Conservation (phyloP, 768 basidiomycete species). For the Boletus pseudopeckii region DNA sequence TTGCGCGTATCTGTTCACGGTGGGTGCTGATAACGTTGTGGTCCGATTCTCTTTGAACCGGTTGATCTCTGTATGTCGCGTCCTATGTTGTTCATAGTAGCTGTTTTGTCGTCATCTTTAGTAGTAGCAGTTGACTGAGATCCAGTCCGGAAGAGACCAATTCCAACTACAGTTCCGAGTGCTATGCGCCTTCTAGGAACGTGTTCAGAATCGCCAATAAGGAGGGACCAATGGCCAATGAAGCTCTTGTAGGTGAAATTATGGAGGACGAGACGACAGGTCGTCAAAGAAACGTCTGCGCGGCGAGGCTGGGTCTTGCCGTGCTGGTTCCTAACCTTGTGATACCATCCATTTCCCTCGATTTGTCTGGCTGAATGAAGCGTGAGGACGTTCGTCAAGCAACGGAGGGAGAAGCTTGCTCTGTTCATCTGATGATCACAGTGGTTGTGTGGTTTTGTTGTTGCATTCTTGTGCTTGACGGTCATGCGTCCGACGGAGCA, state of each 20-base stretch:
- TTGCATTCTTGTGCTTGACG: constrained; percentile 48
- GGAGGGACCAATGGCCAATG: constrained; percentile 71
- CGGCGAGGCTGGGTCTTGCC: constrained; percentile 83
- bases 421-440: constrained; percentile 75
- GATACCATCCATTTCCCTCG: constrained; percentile 71
- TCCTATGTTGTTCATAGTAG: neutral
- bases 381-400: constrained; percentile 83
- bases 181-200: constrained; percentile 88
- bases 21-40: constrained; percentile 94
- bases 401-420: constrained; percentile 94
- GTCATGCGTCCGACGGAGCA: no score
- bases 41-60: constrained; percentile 84
- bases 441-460: constrained; percentile 75
- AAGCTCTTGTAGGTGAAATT: constrained; percentile 57
- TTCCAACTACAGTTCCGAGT: constrained; percentile 86
- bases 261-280: constrained; percentile 86
- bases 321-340: constrained; percentile 88
- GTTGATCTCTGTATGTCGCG: constrained; percentile 79
- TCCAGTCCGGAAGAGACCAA: constrained; percentile 72
- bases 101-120: neutral
- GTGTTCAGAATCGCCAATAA: constrained; percentile 89
- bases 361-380: constrained; percentile 85
- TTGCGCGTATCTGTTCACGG: constrained; percentile 92
- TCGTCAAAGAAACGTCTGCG: constrained; percentile 76
- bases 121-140: constrained; percentile 75